phyloP scores from a whole-genome alignment of 139 green algal species.

The Penium margaritaceum region DNA sequence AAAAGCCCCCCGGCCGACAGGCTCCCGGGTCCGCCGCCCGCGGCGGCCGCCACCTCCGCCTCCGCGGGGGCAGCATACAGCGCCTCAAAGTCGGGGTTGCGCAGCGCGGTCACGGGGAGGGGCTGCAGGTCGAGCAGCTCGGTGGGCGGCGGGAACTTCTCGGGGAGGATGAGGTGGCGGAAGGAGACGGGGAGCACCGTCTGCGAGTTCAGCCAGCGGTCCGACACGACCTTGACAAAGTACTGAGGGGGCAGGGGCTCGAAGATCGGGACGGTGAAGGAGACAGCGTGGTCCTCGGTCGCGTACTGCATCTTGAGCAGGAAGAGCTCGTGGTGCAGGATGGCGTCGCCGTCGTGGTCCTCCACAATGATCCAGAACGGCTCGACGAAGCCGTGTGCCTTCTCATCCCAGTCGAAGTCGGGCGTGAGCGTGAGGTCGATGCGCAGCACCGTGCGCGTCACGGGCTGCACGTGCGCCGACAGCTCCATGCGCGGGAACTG shows the following conservation, averaged over 20 bases:
- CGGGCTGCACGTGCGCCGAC: conserved; percentile 82
- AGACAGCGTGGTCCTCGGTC: conserved; percentile 71
- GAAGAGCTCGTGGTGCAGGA: conserved; percentile 94
- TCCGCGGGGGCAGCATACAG: conserved; percentile 61
- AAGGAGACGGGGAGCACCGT: conserved; percentile 73
- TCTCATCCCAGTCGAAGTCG: conserved; percentile 90
- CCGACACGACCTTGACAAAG: conserved; percentile 79
- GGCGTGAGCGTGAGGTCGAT: conserved; percentile 93
- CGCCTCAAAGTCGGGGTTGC: conserved; percentile 72
- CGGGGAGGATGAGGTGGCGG: conserved; percentile 89
- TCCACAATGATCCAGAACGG: conserved; percentile 94
- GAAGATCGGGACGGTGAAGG: conserved; percentile 84
- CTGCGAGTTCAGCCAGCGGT: conserved; percentile 83
- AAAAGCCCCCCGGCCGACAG: no score
- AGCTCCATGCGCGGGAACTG: conserved; percentile 78
- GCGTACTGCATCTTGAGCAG: conserved; percentile 71
- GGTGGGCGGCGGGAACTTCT: conserved; percentile 86
- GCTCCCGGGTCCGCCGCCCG: background rate
- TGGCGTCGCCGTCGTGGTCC: conserved; percentile 75
- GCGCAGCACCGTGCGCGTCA: conserved; percentile 84
- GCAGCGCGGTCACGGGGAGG: conserved; percentile 78
- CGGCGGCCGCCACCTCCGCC: background rate
- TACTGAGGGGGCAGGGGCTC: conserved; percentile 96
- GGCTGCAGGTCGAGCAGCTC: conserved; percentile 97
- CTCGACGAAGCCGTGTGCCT: conserved; percentile 83